Conservation (phyloP, 208 protist genomes). For the Wallacemonas sp. region DNA sequence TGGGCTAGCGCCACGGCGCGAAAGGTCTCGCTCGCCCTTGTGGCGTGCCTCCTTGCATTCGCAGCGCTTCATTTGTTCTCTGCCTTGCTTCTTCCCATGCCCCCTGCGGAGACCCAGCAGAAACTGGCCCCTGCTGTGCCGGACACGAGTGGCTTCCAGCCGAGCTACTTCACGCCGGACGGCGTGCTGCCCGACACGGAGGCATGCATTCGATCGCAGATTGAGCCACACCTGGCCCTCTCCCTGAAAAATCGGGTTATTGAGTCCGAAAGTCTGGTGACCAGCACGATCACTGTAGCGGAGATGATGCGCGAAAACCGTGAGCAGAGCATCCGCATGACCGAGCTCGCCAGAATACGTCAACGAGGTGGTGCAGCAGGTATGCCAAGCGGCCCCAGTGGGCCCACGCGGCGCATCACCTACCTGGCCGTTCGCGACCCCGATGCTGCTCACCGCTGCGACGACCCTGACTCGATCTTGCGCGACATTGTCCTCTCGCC, state of each 20-base stretch:
- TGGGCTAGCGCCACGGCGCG: not conserved
- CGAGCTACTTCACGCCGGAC: slow-evolving; percentile 72
- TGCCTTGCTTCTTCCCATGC: slow-evolving; percentile 42
- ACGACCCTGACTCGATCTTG: not conserved
- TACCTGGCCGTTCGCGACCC: slow-evolving; percentile 21
- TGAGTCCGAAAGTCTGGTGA: slow-evolving; percentile 43
- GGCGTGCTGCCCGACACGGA: slow-evolving; percentile 40
- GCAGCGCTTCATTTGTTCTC: slow-evolving; percentile 38
- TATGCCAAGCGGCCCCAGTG: no score
- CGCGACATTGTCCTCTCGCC: not conserved
- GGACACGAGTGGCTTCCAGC: slow-evolving; percentile 69
- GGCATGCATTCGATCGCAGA: slow-evolving; percentile 24
- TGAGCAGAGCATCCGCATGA: slow-evolving; percentile 48
- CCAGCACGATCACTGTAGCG: slow-evolving; percentile 54
- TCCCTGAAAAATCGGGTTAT: slow-evolving; percentile 41
- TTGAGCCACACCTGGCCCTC: slow-evolving; percentile 35
- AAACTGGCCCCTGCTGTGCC: slow-evolving; percentile 40
- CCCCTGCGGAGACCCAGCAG: slow-evolving; percentile 10
- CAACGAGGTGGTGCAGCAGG: not conserved
- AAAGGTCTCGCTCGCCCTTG: slow-evolving; percentile 32
- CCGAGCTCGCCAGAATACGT: slow-evolving; percentile 39
- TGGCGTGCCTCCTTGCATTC: slow-evolving; percentile 37
- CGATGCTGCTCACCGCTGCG: not conserved
- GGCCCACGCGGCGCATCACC: slow-evolving; percentile 3
- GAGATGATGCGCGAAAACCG: slow-evolving; percentile 78